These are phyloP conservation scores for Flaveria trinervia DNA, from an alignment of 129 eudicot species.

Conservation along the genomic window DNA sequence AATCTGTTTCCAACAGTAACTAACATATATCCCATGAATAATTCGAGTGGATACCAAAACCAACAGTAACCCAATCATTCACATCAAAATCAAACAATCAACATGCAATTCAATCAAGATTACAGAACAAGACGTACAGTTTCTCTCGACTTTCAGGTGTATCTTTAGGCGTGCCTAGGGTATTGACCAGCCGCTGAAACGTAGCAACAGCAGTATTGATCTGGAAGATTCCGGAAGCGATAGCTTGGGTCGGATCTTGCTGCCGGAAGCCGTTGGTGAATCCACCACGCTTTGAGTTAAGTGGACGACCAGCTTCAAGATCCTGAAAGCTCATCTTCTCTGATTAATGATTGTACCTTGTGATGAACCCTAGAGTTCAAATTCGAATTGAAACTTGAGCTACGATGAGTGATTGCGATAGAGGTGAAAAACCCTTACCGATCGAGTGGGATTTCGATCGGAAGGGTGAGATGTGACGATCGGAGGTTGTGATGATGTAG, in stretches of 20 bases:
- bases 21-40: no score
- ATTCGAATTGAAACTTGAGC: background rate
- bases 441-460: background rate
- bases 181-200: slow-evolving; percentile 85
- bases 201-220: slow-evolving; percentile 86
- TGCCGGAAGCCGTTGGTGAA: slow-evolving; percentile 44
- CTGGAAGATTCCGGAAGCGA: slow-evolving; percentile 96
- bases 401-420: no score
- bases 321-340: slow-evolving; percentile 80
- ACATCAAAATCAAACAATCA: background rate
- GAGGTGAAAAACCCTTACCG: background rate
- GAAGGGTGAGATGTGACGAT: background rate
- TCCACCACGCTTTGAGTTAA: slow-evolving; percentile 46
- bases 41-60: no score
- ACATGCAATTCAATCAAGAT: background rate
- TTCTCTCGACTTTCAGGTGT: slow-evolving; percentile 95
- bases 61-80: background rate
- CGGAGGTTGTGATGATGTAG: background rate
- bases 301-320: slow-evolving; percentile 74
- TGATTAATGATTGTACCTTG: background rate
- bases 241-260: slow-evolving; percentile 88
- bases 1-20: no score
- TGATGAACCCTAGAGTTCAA: slow-evolving; percentile 16
- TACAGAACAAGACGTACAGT: slow-evolving; percentile 44
- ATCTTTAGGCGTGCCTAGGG: slow-evolving; percentile 94